Conservation (phyloP, 2,329 filamentous ascomycete species). For the Neofusicoccum parvum region DNA sequence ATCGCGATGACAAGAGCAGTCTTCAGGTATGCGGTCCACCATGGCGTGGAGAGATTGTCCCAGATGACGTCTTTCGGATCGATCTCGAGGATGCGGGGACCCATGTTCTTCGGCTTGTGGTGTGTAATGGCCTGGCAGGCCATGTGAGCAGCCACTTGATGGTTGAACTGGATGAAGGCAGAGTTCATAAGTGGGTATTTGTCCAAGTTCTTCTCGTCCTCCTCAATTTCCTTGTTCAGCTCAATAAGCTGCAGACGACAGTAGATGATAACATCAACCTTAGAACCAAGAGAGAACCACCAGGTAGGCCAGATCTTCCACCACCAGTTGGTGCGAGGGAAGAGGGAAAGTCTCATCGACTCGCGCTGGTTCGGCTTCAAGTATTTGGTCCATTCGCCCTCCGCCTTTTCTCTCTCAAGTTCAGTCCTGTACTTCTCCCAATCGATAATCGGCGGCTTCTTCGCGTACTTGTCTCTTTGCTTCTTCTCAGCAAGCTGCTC, state of each 20-base stretch:
- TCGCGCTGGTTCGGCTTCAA: slow-evolving; percentile 80
- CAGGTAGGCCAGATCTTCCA: slow-evolving; percentile 48
- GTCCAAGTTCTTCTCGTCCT: slow-evolving; percentile 83
- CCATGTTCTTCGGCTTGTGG: slow-evolving; percentile 91
- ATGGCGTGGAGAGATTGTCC: slow-evolving; percentile 95
- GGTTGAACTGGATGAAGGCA: slow-evolving; percentile 97
- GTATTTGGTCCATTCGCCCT: slow-evolving; percentile 77
- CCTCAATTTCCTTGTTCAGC: slow-evolving; percentile 87
- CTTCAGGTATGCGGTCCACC: slow-evolving; percentile 87
- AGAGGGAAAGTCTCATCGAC: slow-evolving; percentile 74
- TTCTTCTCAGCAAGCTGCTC: slow-evolving; percentile 1
- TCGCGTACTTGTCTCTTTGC: slow-evolving; percentile 10
- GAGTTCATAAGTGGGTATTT: slow-evolving; percentile 91
- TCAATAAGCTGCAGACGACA: slow-evolving; percentile 84
- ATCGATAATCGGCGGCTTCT: slow-evolving; percentile 24
- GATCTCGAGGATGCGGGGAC: slow-evolving; percentile 88
- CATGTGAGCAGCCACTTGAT: slow-evolving; percentile 97
- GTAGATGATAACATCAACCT: slow-evolving; percentile 93
- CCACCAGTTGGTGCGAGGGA: slow-evolving; percentile 55
- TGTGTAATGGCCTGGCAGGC: slow-evolving; percentile 90
- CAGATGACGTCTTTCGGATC: slow-evolving; percentile 90
- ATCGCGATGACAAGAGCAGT: slow-evolving; percentile 65
- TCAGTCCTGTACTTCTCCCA: slow-evolving; percentile 25
- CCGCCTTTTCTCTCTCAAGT: slow-evolving; percentile 27
- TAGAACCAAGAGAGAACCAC: slow-evolving; percentile 80